These are phyloP conservation scores for Globisporangium camurandrum DNA, from an alignment of 352 stramenopile species.

Conservation along the genomic window DNA sequence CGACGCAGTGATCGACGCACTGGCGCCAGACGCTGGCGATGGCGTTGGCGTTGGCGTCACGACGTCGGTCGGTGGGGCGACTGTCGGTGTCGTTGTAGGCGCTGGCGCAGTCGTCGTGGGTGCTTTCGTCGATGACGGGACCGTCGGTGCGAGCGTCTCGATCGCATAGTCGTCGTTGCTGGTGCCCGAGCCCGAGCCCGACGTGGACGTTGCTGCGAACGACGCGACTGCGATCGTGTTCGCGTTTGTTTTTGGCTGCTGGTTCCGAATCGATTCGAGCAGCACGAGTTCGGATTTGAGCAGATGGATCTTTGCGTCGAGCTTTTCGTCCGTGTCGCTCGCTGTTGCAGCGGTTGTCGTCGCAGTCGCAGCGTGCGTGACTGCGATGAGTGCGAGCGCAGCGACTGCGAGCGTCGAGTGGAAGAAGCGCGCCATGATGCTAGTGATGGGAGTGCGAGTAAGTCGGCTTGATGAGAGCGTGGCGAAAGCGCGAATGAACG, in stretches of 20 bases:
- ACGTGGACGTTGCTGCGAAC: constrained; percentile 2
- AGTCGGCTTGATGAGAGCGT: background rate
- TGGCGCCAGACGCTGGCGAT: background rate
- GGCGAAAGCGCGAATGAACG: too few relatives aligned
- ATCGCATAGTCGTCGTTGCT: constrained; percentile 2
- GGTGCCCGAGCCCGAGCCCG: background rate
- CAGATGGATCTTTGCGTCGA: constrained; percentile 1
- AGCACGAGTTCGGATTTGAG: constrained; percentile 1
- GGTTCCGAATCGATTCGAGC: constrained; percentile 3
- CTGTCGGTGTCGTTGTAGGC: background rate
- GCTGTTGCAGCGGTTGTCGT: background rate
- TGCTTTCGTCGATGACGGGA: background rate
- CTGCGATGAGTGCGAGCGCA: constrained; percentile 5
- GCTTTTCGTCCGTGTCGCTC: background rate
- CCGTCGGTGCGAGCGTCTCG: too few relatives aligned
- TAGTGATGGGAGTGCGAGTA: background rate
- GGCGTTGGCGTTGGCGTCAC: constrained; percentile 5
- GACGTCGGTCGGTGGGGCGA: background rate
- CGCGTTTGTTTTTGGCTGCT: background rate
- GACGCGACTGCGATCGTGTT: constrained; percentile 4
- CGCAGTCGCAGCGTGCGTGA: too few relatives aligned
- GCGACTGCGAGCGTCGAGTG: background rate
- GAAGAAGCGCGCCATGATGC: constrained; percentile 4
- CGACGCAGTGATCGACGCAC: constrained; percentile 4
- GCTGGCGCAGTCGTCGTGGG: background rate